Evolutionary conservation across 768 basidiomycete species (phyloP), one percentile per base, ranked within the genome.

Genomic region (Leccinum imitatum): DNA sequence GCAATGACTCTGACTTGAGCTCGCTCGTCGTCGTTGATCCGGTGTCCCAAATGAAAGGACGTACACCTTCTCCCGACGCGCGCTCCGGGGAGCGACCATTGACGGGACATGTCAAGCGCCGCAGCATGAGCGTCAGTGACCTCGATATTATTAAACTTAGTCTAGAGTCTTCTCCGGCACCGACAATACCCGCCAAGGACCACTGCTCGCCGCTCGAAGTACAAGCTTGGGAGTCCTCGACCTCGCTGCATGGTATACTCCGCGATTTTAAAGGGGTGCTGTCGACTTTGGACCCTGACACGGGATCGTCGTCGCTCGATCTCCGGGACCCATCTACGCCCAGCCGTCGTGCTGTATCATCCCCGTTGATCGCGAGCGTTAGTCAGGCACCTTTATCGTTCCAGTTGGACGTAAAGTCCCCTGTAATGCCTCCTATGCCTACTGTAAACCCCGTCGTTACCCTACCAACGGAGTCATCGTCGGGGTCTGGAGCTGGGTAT

Each of bases 111-210:
- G 71, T 70, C 62, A 86, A 87, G 65, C 82, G 87, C 64, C 77
- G 90, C 60, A 91, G 89, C 68, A 83, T 87, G 82, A 91, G 90
- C 64, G 83, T 89, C 54, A 82, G 87, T 54, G 84, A 89, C 67
- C 79, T 80, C 7, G 88, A 89, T 41, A 65, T 82, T 53, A 80
- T 83, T 69, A 80, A 80, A 62, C 69, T 75, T 3, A 71, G 77
- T 59, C 57, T 75, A 2, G 69, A 77, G 50, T 64, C 78, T 21
- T 71, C 78, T 37, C 66, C 79, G 6, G 62, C 73, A 15, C 74
- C 76, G 52, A 73, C 76, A 6, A 77, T 79, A 25, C 64, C 75
- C 44, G 69, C 78, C 53, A 73, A 71, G 59, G 68, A 70, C 67
- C 52, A 52, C 30, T 56, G 54, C 47, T 51, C 64, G 17, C 61